phyloP scores from a whole-genome alignment of 345 rosid genomes.

The Brassica nigra region DNA sequence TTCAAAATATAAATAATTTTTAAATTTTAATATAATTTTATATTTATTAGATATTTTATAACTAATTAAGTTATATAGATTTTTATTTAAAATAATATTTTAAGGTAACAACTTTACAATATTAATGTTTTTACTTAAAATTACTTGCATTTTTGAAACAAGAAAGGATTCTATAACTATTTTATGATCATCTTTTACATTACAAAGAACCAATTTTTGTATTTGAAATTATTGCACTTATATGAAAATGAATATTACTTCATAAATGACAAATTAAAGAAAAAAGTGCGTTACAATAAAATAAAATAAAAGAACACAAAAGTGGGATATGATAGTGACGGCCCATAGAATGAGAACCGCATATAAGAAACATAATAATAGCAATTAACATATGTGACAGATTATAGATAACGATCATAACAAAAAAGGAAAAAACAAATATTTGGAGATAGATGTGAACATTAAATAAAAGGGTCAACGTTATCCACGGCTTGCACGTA shows the following conservation, averaged over 20 bases:
- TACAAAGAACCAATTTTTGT: not conserved
- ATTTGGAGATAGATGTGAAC: slow-evolving; percentile 23
- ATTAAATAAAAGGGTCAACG: slow-evolving; percentile 37
- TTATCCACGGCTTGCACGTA: slow-evolving; percentile 46
- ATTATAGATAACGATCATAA: slow-evolving; percentile 16
- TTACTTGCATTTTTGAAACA: not conserved
- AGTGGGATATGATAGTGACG: slow-evolving; percentile 22
- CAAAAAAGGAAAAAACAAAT: not conserved
- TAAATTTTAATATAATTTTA: no score
- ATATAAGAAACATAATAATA: slow-evolving; percentile 25
- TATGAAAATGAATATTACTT: not conserved
- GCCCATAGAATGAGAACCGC: slow-evolving; percentile 33
- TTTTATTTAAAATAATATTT: no score
- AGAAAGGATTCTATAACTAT: slow-evolving; percentile 1
- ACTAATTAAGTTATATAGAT: not conserved
- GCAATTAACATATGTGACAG: slow-evolving; percentile 38
- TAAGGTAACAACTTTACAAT: not conserved
- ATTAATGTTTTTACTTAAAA: not conserved
- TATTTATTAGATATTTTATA: no score
- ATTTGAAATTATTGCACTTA: not conserved
- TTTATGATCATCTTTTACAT: not conserved
- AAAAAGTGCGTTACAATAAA: not conserved
- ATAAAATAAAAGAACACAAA: not conserved
- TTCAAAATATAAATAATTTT: not conserved
- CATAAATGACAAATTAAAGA: slow-evolving; percentile 6